Percentiles rank a stretch among this genome's conserved stretches.
These are phyloP conservation scores for Teunomyces stri DNA, from an alignment of 805 yeast genomes.

Conservation along the genomic window DNA sequence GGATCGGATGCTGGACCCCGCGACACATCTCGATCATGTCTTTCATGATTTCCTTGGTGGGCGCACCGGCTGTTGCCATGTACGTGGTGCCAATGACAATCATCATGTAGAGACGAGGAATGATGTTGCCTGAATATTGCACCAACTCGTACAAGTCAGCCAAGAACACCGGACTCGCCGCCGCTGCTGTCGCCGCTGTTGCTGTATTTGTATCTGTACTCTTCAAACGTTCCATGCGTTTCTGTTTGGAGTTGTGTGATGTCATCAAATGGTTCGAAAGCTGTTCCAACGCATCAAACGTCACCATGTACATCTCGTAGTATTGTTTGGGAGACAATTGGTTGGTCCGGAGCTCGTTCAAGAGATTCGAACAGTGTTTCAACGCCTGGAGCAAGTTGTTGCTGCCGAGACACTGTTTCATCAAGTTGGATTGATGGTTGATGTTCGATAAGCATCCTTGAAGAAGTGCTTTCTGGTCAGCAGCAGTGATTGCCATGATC, in stretches of 20 bases:
- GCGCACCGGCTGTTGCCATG: slow-evolving; percentile 74
- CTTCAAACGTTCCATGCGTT: slow-evolving; percentile 8
- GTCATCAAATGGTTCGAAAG: slow-evolving; percentile 64
- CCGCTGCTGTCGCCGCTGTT: too few relatives aligned
- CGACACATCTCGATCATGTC: slow-evolving; percentile 98
- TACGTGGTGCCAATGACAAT: slow-evolving; percentile 91
- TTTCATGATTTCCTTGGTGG: slow-evolving; percentile 80
- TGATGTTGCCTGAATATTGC: slow-evolving; percentile 90
- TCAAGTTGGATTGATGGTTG: slow-evolving; percentile 65
- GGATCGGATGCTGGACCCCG: slow-evolving; percentile 92
- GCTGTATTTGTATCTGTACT: background rate
- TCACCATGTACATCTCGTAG: slow-evolving; percentile 83
- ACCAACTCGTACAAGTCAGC: slow-evolving; percentile 92
- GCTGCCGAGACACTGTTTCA: slow-evolving; percentile 73
- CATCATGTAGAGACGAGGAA: slow-evolving; percentile 92
- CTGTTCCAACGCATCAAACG: slow-evolving; percentile 75
- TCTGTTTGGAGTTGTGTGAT: slow-evolving; percentile 64
- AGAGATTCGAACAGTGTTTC: slow-evolving; percentile 78
- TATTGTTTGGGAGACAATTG: slow-evolving; percentile 83
- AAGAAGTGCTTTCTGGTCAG: slow-evolving; percentile 10
- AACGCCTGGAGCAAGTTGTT: slow-evolving; percentile 78
- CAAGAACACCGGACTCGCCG: slow-evolving; percentile 40
- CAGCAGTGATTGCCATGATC: background rate
- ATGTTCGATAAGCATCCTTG: slow-evolving; percentile 42
- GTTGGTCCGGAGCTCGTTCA: slow-evolving; percentile 78